These are phyloP conservation scores for Eimeria sp. DNA, from an alignment of 169 alveolate species.

Conservation along the genomic window DNA sequence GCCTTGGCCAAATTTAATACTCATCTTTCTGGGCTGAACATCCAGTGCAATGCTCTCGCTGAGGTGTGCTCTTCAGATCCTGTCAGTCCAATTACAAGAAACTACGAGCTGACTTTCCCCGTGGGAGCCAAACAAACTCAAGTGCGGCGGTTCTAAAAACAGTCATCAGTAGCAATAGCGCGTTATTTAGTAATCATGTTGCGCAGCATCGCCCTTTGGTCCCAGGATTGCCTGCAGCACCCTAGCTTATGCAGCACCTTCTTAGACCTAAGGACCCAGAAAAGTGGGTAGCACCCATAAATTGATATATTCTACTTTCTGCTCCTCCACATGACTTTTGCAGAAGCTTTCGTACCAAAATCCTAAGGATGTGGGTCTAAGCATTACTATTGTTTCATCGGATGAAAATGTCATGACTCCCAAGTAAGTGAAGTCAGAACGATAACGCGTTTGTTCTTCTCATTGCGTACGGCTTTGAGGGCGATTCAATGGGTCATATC, in stretches of 20 bases:
- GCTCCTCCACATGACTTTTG: background rate
- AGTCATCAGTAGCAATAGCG: background rate
- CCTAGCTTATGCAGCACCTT: background rate
- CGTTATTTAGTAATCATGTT: background rate
- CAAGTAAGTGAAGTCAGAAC: background rate
- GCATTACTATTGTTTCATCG: slow-evolving; percentile 6
- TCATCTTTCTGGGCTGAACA: background rate
- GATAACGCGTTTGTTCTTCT: background rate
- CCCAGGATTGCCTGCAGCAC: background rate
- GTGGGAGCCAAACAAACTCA: slow-evolving; percentile 73
- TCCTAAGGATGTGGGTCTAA: slow-evolving; percentile 18
- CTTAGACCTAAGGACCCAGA: background rate
- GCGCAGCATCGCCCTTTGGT: background rate
- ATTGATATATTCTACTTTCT: background rate
- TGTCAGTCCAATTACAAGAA: slow-evolving; percentile 6
- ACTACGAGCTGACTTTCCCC: slow-evolving; percentile 65
- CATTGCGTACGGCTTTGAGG: background rate
- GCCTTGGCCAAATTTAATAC: background rate
- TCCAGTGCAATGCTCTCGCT: background rate
- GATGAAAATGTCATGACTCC: slow-evolving; percentile 45
- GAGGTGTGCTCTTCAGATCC: slow-evolving; percentile 29
- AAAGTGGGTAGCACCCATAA: background rate
- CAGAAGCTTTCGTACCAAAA: slow-evolving; percentile 58
- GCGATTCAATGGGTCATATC: background rate
- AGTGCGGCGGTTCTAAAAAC: background rate